Evolutionary conservation across 2,329 filamentous ascomycete species (phyloP).

Genomic region (Trichophyton simii): DNA sequence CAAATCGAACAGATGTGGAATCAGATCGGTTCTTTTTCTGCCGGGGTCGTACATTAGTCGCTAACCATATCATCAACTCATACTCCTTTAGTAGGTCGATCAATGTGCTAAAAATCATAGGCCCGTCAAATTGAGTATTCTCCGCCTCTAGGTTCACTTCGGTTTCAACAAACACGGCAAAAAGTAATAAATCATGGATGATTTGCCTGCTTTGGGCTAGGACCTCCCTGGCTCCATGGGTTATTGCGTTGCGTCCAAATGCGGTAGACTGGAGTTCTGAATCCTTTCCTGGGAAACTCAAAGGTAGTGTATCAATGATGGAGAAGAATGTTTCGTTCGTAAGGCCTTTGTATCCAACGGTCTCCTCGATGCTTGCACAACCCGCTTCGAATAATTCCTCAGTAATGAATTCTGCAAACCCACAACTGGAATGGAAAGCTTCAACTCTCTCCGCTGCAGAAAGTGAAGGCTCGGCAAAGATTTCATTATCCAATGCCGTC

Average conservation of each 20-base stretch:
- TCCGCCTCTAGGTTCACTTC: constrained; percentile 65
- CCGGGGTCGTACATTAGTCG: constrained; percentile 30
- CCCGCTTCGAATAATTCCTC: constrained; percentile 68
- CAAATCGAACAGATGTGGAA: constrained; percentile 19
- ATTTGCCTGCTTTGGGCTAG: constrained; percentile 60
- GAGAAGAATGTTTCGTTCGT: constrained; percentile 41
- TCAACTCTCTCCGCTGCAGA: constrained; percentile 64
- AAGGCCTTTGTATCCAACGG: constrained; percentile 40
- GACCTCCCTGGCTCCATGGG: constrained; percentile 67
- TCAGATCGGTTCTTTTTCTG: constrained; percentile 17
- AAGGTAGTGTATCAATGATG: constrained; percentile 39
- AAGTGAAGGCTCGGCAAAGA: constrained; percentile 60
- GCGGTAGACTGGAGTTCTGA: constrained; percentile 44
- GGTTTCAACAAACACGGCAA: constrained; percentile 76
- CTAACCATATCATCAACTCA: constrained; percentile 56
- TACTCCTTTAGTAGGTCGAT: constrained; percentile 59
- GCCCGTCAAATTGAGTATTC: constrained; percentile 49
- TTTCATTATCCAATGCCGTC: constrained; percentile 55
- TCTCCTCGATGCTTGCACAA: constrained; percentile 54
- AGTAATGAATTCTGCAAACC: constrained; percentile 64
- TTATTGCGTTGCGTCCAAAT: constrained; percentile 62
- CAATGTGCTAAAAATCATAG: constrained; percentile 49
- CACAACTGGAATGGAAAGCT: constrained; percentile 63
- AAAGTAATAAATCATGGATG: constrained; percentile 67
- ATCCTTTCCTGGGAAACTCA: constrained; percentile 28